A percentile compares a stretch with the other conserved stretches of the same genome.
Evolutionary conservation across 1,284 basidiomycete species (phyloP).

Genomic region (Leccinum pachyderme): DNA sequence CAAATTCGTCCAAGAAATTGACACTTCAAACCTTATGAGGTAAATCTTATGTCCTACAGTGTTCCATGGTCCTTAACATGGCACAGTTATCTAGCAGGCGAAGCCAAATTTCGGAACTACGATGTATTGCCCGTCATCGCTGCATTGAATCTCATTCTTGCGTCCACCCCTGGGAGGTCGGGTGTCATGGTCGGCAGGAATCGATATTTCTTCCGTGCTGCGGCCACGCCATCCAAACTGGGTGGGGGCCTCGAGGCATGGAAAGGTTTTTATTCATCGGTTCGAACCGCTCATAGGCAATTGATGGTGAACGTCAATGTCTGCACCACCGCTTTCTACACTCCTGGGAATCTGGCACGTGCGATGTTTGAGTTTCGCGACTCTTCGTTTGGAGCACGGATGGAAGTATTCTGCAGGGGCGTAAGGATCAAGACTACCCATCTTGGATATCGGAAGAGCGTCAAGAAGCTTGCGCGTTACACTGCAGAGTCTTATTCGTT

Average conservation of each 20-base stretch:
- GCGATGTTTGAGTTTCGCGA: constrained; percentile 55
- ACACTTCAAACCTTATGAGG: constrained; percentile 56
- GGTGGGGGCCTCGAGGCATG: constrained; percentile 72
- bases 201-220: constrained; percentile 67
- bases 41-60: constrained; percentile 27
- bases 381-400: constrained; percentile 54
- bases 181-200: constrained; percentile 76
- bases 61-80: constrained; percentile 8
- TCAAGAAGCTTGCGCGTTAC: constrained; percentile 50
- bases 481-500: constrained; percentile 59
- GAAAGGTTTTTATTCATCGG: constrained; percentile 77
- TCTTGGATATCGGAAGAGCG: constrained; percentile 64
- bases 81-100: constrained; percentile 57
- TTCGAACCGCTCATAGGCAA: constrained; percentile 68
- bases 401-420: constrained; percentile 56
- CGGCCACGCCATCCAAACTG: constrained; percentile 43
- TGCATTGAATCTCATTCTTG: constrained; percentile 69
- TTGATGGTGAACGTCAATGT: constrained; percentile 84
- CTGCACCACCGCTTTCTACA: constrained; percentile 78
- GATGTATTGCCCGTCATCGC: constrained; percentile 69
- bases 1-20: constrained; percentile 55
- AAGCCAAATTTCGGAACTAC: constrained; percentile 56
- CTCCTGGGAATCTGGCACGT: constrained; percentile 58
- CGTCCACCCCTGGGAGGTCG: constrained; percentile 56
- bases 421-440: constrained; percentile 63